phyloP scores from a whole-genome alignment of 805 yeast genomes.

The Alloascoidea africana region DNA sequence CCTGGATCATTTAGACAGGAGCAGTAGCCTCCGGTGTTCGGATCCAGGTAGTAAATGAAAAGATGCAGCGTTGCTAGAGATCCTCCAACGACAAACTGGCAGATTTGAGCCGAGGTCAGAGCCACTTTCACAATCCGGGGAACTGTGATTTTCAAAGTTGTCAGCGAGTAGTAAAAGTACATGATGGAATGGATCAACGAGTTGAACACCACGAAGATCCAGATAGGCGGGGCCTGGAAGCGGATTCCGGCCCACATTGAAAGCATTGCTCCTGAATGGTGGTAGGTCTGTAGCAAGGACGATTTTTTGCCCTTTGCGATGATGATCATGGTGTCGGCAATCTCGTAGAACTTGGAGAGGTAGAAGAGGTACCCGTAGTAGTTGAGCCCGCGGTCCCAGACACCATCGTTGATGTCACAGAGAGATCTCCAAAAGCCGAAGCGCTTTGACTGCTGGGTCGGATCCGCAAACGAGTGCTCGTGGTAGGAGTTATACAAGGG shows the following conservation, averaged over 20 bases:
- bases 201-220: constrained; percentile 70
- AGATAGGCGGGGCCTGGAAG: constrained; percentile 57
- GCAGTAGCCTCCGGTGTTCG: constrained; percentile 22
- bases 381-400: constrained; percentile 38
- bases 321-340: constrained; percentile 52
- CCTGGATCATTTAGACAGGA: constrained; percentile 42
- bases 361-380: constrained; percentile 55
- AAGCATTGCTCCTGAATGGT: constrained; percentile 68
- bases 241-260: constrained; percentile 73
- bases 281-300: constrained; percentile 55
- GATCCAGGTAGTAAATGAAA: constrained; percentile 43
- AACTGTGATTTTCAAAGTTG: constrained; percentile 41
- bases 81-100: constrained; percentile 58
- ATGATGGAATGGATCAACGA: constrained; percentile 64
- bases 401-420: constrained; percentile 44
- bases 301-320: constrained; percentile 54
- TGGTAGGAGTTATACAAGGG: constrained; percentile 4
- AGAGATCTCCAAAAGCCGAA: constrained; percentile 39
- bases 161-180: constrained; percentile 54
- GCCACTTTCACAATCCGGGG: constrained; percentile 41
- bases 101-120: constrained; percentile 52
- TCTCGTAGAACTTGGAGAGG: constrained; percentile 57
- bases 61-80: constrained; percentile 49
- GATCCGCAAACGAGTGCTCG: constrained; percentile 13
- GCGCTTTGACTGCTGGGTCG: constrained; percentile 16